phyloP scores from a whole-genome alignment of 202 grass and related monocot genomes.

The Zoysia matrella region DNA sequence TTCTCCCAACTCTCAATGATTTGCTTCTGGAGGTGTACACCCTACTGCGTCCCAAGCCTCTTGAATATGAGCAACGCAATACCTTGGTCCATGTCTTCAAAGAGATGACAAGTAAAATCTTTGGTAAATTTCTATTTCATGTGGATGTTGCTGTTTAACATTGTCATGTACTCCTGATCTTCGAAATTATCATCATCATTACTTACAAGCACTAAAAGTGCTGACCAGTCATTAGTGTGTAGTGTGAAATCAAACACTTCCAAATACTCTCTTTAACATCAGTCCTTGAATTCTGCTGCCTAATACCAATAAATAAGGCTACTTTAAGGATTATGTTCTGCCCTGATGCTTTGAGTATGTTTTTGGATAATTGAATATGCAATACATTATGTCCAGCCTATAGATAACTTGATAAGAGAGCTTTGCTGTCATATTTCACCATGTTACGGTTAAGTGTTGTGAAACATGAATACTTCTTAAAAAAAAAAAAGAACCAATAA shows the following conservation, averaged over 20 bases:
- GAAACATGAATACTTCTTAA: not conserved
- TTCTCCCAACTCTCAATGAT: slow-evolving; percentile 45
- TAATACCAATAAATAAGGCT: not conserved
- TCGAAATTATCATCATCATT: not conserved
- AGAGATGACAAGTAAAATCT: slow-evolving; percentile 52
- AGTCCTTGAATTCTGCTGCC: not conserved
- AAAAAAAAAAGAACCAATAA: not conserved
- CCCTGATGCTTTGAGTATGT: not conserved
- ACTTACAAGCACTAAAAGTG: not conserved
- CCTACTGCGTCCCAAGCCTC: slow-evolving; percentile 55
- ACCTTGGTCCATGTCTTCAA: slow-evolving; percentile 60
- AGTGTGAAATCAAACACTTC: not conserved
- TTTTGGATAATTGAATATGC: not conserved
- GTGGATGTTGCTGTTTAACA: not conserved
- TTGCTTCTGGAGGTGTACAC: slow-evolving; percentile 68
- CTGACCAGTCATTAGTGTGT: not conserved
- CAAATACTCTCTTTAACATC: not conserved
- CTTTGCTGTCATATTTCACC: not conserved
- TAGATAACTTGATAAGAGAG: not conserved
- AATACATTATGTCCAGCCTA: not conserved
- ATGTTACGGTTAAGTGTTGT: not conserved
- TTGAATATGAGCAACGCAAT: slow-evolving; percentile 67
- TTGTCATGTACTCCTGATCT: not conserved
- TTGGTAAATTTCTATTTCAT: slow-evolving; percentile 52
- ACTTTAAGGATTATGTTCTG: not conserved